phyloP scores from a whole-genome alignment of 768 basidiomycete genomes.

The Lactarius indigo region DNA sequence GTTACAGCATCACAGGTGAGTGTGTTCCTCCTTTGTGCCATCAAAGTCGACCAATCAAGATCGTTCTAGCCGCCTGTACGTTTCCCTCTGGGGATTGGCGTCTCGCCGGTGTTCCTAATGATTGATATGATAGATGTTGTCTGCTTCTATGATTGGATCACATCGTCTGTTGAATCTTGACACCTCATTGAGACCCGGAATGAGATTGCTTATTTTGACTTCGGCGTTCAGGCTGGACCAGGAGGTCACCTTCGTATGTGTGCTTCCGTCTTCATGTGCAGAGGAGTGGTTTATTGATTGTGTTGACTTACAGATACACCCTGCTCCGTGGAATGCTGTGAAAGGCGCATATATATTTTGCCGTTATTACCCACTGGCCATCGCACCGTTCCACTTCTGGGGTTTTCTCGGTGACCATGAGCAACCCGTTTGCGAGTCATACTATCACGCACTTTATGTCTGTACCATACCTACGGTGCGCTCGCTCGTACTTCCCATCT shows the following conservation, averaged over 20 bases:
- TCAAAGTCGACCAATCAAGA: background rate
- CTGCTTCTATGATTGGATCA: conserved; percentile 25
- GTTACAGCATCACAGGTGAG: conserved; percentile 14
- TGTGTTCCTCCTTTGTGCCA: background rate
- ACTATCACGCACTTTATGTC: conserved; percentile 16
- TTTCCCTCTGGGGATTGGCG: background rate
- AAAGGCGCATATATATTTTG: conserved; percentile 21
- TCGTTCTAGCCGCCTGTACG: conserved; percentile 14
- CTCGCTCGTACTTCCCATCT: background rate
- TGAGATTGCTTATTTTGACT: background rate
- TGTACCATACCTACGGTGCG: conserved; percentile 16
- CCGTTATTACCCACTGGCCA: conserved; percentile 14
- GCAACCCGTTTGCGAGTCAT: background rate
- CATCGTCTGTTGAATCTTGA: conserved; percentile 14
- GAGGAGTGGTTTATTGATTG: no score
- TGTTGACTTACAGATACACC: conserved; percentile 16
- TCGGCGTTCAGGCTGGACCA: conserved; percentile 15
- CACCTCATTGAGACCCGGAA: background rate
- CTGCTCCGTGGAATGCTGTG: conserved; percentile 8
- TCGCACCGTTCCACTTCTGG: conserved; percentile 20
- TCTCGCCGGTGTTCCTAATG: background rate
- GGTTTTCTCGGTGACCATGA: conserved; percentile 4
- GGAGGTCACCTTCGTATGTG: conserved; percentile 12
- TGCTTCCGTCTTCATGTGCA: no score
- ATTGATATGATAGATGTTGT: conserved; percentile 12